A percentile compares a stretch with the other conserved stretches of the same genome.
phyloP scores from a whole-genome alignment of 208 protist genomes.

The Leishmania tarentolae region DNA sequence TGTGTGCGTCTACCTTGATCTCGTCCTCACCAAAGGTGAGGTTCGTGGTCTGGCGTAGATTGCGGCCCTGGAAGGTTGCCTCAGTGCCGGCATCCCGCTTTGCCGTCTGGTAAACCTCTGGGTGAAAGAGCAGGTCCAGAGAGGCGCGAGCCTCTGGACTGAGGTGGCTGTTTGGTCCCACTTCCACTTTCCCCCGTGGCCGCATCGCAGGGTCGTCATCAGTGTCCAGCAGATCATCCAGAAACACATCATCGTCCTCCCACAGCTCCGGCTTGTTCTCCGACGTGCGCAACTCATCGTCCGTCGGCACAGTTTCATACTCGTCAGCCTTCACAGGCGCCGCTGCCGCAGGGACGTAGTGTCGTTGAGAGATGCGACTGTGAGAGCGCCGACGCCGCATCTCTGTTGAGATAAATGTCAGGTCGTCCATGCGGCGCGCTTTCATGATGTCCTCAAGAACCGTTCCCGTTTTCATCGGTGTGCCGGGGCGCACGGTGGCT shows the following conservation, averaged over 20 bases:
- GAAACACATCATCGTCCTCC: conserved; percentile 19
- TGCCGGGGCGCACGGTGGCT: conserved; percentile 27
- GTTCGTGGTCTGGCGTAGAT: conserved; percentile 30
- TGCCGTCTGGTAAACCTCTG: conserved; percentile 55
- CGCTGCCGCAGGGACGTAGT: background rate
- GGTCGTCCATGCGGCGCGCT: conserved; percentile 38
- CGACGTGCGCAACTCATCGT: too few species aligned
- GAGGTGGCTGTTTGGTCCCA: conserved; percentile 54
- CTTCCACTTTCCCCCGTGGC: conserved; percentile 9
- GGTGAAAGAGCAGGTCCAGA: conserved; percentile 77
- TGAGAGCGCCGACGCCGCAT: conserved; percentile 3
- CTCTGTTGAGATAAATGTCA: conserved; percentile 12
- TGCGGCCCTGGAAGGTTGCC: conserved; percentile 34
- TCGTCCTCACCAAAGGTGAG: conserved; percentile 51
- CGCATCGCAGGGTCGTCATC: conserved; percentile 2
- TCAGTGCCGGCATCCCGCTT: conserved; percentile 29
- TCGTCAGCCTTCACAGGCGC: background rate
- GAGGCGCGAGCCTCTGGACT: conserved; percentile 73
- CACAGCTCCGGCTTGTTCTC: background rate
- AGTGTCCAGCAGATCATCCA: conserved; percentile 13
- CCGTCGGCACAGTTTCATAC: background rate
- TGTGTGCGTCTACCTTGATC: conserved; percentile 85
- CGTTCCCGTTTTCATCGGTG: conserved; percentile 6
- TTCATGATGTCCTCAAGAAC: conserved; percentile 35
- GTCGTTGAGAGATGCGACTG: background rate